Conservation (phyloP, 192 early-diverging fungal species). For the Linnemannia exigua region DNA sequence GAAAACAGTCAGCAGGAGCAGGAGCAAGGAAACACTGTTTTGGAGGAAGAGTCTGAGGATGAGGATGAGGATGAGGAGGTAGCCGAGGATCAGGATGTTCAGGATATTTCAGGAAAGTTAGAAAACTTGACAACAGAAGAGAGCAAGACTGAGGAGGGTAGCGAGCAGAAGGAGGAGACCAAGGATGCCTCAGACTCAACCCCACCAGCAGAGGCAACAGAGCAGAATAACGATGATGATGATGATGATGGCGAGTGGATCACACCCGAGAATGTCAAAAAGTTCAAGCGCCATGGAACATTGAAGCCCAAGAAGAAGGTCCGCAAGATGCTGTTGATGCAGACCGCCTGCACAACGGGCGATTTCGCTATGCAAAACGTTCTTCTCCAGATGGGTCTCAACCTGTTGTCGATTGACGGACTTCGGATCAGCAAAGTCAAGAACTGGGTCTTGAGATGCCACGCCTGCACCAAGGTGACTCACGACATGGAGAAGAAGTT, state of each 20-base stretch:
- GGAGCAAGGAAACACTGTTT: slow-evolving; percentile 40
- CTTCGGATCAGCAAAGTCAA: slow-evolving; percentile 80
- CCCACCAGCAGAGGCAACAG: slow-evolving; percentile 14
- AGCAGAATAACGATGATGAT: slow-evolving; percentile 56
- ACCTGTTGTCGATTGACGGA: slow-evolving; percentile 88
- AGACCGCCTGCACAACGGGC: slow-evolving; percentile 90
- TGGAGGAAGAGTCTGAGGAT: slow-evolving; percentile 45
- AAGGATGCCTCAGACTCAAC: not conserved
- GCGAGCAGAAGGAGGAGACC: not conserved
- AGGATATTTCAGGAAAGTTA: slow-evolving; percentile 33
- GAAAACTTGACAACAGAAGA: slow-evolving; percentile 44
- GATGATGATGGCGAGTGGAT: slow-evolving; percentile 91
- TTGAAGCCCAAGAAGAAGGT: slow-evolving; percentile 56
- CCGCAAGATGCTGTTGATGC: slow-evolving; percentile 57
- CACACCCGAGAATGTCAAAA: slow-evolving; percentile 88
- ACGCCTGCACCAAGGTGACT: slow-evolving; percentile 91
- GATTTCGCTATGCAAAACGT: slow-evolving; percentile 99
- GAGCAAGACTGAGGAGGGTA: not conserved
- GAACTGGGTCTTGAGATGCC: slow-evolving; percentile 94
- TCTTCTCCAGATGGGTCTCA: slow-evolving; percentile 91
- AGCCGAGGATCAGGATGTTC: slow-evolving; percentile 31
- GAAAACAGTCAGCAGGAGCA: slow-evolving; percentile 9
- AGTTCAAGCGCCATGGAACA: slow-evolving; percentile 74
- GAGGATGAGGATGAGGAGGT: slow-evolving; percentile 8
- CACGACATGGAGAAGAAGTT: slow-evolving; percentile 91